Conservation (phyloP, 305 asterid species). For the Fraxinus greggii region DNA sequence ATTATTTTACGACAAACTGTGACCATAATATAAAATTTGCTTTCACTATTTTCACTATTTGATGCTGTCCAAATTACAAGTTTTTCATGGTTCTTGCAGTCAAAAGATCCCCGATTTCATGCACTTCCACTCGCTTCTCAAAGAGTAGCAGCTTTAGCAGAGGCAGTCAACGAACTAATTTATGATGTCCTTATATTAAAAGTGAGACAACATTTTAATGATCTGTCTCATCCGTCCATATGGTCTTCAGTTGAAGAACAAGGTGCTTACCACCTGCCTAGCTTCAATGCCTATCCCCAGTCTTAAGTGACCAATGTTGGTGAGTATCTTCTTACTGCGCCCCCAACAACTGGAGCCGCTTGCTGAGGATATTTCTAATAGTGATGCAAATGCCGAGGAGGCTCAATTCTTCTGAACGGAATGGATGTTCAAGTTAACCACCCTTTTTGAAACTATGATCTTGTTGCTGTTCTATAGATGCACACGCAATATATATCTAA, state of each 20-base stretch:
- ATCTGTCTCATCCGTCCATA: slow-evolving; percentile 63
- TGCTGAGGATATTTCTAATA: slow-evolving; percentile 74
- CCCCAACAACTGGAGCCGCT: slow-evolving; percentile 98
- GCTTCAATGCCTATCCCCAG: slow-evolving; percentile 90
- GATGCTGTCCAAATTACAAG: neutral
- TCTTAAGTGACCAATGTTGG: slow-evolving; percentile 81
- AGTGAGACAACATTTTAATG: slow-evolving; percentile 71
- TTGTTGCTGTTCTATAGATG: neutral
- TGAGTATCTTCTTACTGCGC: slow-evolving; percentile 91
- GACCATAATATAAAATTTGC: neutral
- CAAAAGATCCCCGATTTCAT: slow-evolving; percentile 97
- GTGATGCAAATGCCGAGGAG: slow-evolving; percentile 71
- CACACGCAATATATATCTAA: neutral
- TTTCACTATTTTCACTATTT: neutral
- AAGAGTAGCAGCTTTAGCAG: slow-evolving; percentile 81
- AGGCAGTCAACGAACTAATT: slow-evolving; percentile 88
- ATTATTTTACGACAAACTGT: neutral
- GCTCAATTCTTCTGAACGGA: slow-evolving; percentile 94
- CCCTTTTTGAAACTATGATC: neutral
- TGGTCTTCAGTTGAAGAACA: slow-evolving; percentile 92
- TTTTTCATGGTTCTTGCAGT: slow-evolving; percentile 54
- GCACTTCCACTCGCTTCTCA: slow-evolving; percentile 93
- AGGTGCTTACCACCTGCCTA: slow-evolving; percentile 68
- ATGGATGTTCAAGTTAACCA: slow-evolving; percentile 97
- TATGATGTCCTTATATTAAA: slow-evolving; percentile 86